phyloP scores from a whole-genome alignment of 2,329 filamentous ascomycete genomes.

The Fusarium anthophilum region DNA sequence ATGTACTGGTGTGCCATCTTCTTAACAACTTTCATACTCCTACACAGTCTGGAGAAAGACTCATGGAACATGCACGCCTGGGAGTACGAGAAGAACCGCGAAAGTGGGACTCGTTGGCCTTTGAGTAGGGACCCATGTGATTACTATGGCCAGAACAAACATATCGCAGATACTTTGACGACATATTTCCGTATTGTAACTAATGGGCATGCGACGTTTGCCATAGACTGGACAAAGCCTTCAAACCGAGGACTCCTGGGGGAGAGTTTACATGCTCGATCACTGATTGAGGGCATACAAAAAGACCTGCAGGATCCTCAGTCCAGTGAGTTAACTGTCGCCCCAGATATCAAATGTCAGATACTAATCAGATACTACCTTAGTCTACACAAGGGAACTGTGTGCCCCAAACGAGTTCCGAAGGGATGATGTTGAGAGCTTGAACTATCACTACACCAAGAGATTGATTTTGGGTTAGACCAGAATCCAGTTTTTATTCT shows the following conservation, averaged over 20 bases:
- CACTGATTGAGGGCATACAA: neutral
- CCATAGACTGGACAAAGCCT: neutral
- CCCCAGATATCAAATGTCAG: accelerated
- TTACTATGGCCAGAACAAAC: neutral
- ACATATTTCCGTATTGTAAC: neutral
- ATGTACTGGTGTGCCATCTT: neutral
- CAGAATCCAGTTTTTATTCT: accelerated
- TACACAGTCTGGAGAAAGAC: neutral
- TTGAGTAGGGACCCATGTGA: neutral
- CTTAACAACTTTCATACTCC: neutral
- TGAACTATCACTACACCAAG: neutral
- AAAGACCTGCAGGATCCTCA: neutral
- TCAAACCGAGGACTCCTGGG: neutral
- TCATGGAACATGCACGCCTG: neutral
- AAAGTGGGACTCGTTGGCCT: neutral
- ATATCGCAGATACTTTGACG: neutral
- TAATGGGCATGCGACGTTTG: neutral
- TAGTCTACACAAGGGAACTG: neutral
- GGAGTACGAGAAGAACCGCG: neutral
- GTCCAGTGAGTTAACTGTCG: neutral
- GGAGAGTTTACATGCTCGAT: neutral
- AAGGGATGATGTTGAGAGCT: neutral
- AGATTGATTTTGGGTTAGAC: neutral
- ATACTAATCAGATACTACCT: neutral
- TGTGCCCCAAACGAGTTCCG: neutral